Conservation (phyloP, 2,329 filamentous ascomycete species). For the Fusarium armeniacum region DNA sequence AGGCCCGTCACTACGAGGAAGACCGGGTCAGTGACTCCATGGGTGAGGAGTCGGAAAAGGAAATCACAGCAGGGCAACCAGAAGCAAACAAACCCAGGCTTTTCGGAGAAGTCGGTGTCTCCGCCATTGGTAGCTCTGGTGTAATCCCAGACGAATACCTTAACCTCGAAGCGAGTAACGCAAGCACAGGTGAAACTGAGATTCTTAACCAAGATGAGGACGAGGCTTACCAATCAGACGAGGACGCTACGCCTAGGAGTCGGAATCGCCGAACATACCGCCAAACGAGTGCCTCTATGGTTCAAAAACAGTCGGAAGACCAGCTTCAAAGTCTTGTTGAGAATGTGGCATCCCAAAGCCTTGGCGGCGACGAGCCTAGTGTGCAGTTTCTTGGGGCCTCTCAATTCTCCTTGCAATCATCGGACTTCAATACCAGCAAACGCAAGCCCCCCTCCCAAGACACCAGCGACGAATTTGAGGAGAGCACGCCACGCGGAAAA, state of each 20-base stretch:
- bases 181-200: constrained; percentile 58
- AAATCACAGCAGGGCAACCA: constrained; percentile 78
- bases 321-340: constrained; percentile 67
- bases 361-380: constrained; percentile 62
- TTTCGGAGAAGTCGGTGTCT: constrained; percentile 69
- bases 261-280: constrained; percentile 44
- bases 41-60: constrained; percentile 82
- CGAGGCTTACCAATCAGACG: constrained; percentile 61
- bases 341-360: constrained; percentile 68
- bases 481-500: constrained; percentile 55
- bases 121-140: constrained; percentile 67
- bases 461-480: constrained; percentile 66
- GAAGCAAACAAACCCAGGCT: constrained; percentile 58
- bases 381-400: constrained; percentile 39
- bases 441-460: constrained; percentile 65
- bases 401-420: constrained; percentile 46
- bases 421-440: constrained; percentile 66
- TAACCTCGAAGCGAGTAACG: constrained; percentile 62
- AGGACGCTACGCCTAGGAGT: constrained; percentile 52
- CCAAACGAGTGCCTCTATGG: constrained; percentile 55
- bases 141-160: constrained; percentile 63
- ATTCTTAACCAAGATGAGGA: constrained; percentile 62
- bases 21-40: constrained; percentile 60
- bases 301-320: constrained; percentile 61
- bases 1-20: constrained; percentile 52